Evolutionary conservation across 1,284 basidiomycete species (phyloP).

Genomic region (Tilletia setariae): DNA sequence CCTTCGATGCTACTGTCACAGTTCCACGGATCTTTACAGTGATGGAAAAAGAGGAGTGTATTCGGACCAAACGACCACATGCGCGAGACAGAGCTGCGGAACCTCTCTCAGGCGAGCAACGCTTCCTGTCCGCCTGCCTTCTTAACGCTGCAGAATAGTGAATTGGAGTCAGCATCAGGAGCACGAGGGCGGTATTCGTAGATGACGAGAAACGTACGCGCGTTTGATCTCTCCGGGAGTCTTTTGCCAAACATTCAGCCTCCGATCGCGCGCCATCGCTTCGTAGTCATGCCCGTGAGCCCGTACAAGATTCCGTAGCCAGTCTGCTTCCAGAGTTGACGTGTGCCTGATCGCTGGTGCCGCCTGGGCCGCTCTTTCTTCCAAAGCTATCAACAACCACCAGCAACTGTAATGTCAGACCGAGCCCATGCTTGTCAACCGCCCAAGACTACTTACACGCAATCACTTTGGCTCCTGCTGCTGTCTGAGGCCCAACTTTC

Average conservation of each 20-base stretch:
- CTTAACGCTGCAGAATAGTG: slow-evolving; percentile 22
- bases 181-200: neutral
- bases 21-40: neutral
- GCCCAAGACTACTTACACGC: neutral
- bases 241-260: slow-evolving; percentile 77
- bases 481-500: neutral
- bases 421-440: no score
- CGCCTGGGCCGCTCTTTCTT: slow-evolving; percentile 58
- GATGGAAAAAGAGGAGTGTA: slow-evolving; percentile 24
- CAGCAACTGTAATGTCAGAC: neutral
- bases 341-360: slow-evolving; percentile 64
- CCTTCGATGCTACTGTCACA: neutral
- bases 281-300: slow-evolving; percentile 72
- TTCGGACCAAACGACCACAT: neutral
- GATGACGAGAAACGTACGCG: slow-evolving; percentile 28
- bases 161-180: neutral
- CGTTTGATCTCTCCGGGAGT: slow-evolving; percentile 75
- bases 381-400: slow-evolving; percentile 56
- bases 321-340: slow-evolving; percentile 68
- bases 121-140: slow-evolving; percentile 37
- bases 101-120: slow-evolving; percentile 11
- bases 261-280: slow-evolving; percentile 75
- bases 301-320: slow-evolving; percentile 67
- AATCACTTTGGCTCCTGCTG: neutral
- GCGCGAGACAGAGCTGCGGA: no score